Evolutionary conservation across 164 flowering plant genomes (phyloP).

Genomic region (Amborella trichopoda): DNA sequence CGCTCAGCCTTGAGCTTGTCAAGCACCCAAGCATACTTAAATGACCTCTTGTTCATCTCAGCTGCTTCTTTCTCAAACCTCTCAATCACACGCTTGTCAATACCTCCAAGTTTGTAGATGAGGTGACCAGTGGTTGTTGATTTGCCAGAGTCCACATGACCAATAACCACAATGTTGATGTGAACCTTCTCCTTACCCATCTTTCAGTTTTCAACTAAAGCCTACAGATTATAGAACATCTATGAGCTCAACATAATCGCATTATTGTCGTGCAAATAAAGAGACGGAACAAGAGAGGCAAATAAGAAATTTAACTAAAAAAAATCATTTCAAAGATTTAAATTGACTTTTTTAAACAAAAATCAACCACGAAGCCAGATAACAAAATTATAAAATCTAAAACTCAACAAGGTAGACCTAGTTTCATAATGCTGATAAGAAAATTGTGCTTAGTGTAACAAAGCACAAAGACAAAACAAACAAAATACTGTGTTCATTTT

Average conservation of each 20-base stretch:
- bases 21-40: slow-evolving; percentile 35
- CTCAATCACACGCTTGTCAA: slow-evolving; percentile 22
- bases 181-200: slow-evolving; percentile 63
- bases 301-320: background rate
- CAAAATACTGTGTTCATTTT: no score
- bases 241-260: background rate
- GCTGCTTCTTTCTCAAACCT: slow-evolving; percentile 21
- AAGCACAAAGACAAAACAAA: no score
- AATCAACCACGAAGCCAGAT: background rate
- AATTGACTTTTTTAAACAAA: background rate
- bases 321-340: no score
- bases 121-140: slow-evolving; percentile 46
- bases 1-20: slow-evolving; percentile 26
- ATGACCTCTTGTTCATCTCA: slow-evolving; percentile 20
- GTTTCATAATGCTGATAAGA: no score
- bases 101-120: slow-evolving; percentile 35
- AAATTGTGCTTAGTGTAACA: no score
- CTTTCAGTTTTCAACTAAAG: background rate
- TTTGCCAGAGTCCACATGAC: slow-evolving; percentile 58
- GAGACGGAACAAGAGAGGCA: background rate
- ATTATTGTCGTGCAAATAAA: background rate
- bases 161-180: slow-evolving; percentile 55
- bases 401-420: no score
- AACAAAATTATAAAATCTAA: background rate
- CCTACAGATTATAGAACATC: background rate